Conservation (phyloP, 2,329 filamentous ascomycete genomes). For the Lasiodiplodia sp. region DNA sequence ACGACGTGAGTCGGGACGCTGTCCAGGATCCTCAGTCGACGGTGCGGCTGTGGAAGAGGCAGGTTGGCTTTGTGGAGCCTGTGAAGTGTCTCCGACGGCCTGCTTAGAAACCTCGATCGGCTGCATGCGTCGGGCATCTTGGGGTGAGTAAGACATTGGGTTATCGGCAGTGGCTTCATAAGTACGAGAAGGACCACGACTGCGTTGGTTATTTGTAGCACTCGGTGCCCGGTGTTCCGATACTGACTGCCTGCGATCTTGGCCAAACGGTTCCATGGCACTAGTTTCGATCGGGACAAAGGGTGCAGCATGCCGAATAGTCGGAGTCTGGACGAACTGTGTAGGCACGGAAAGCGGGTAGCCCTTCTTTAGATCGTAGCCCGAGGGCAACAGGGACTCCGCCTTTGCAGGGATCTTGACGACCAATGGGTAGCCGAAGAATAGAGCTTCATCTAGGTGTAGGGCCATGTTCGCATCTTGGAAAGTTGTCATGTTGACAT, state of each 20-base stretch:
- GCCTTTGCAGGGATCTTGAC: slow-evolving; percentile 2
- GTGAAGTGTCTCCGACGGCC: background rate
- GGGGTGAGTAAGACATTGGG: slow-evolving; percentile 19
- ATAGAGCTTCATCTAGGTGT: background rate
- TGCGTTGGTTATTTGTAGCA: background rate
- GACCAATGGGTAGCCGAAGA: background rate
- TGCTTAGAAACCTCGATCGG: background rate
- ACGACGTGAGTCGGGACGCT: background rate
- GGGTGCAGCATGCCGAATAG: background rate
- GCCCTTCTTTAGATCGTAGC: background rate
- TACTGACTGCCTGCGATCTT: background rate
- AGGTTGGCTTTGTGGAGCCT: background rate
- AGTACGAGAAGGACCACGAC: slow-evolving; percentile 11
- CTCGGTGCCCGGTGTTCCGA: background rate
- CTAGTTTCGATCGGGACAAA: background rate
- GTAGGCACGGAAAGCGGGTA: background rate
- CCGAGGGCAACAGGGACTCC: background rate
- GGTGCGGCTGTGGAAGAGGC: background rate
- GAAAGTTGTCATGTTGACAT: background rate
- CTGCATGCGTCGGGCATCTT: slow-evolving; percentile 17
- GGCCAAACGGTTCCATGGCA: background rate
- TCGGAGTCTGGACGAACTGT: background rate
- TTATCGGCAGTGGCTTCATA: slow-evolving; percentile 8
- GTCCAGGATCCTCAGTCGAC: background rate
- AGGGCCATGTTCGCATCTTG: slow-evolving; percentile 1